Evolutionary conservation across 805 yeast genomes (phyloP).

Genomic region (Ogataea paraovalis): DNA sequence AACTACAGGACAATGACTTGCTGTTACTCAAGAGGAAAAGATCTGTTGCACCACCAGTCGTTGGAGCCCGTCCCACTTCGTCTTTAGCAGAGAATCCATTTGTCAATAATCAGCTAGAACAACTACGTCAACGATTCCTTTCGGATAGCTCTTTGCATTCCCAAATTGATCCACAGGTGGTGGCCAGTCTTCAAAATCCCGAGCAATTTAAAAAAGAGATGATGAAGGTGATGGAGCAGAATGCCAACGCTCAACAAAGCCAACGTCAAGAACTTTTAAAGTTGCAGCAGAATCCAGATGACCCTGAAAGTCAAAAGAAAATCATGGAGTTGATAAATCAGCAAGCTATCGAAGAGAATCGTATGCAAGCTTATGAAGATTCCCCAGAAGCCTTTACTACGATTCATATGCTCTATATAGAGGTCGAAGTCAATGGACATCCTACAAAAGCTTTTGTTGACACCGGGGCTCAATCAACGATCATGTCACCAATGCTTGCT

Average conservation of each 20-base stretch:
- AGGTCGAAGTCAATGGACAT: slow-evolving; percentile 71
- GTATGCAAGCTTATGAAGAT: slow-evolving; percentile 74
- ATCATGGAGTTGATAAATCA: slow-evolving; percentile 66
- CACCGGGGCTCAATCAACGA: slow-evolving; percentile 91
- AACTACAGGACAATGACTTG: slow-evolving; percentile 56
- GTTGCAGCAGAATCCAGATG: slow-evolving; percentile 62
- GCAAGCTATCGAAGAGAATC: slow-evolving; percentile 74
- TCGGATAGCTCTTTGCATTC: slow-evolving; percentile 33
- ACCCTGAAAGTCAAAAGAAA: slow-evolving; percentile 61
- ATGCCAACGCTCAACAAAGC: slow-evolving; percentile 8
- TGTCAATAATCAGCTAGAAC: slow-evolving; percentile 39
- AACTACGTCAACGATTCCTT: slow-evolving; percentile 45
- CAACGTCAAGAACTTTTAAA: slow-evolving; percentile 40
- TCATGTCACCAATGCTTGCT: slow-evolving; percentile 75
- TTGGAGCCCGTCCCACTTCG: slow-evolving; percentile 10
- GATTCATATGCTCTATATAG: slow-evolving; percentile 83
- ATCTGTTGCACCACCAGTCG: slow-evolving; percentile 26
- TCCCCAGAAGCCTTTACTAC: slow-evolving; percentile 84
- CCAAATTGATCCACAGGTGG: slow-evolving; percentile 26
- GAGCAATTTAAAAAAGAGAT: slow-evolving; percentile 30
- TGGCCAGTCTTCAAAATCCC: slow-evolving; percentile 17
- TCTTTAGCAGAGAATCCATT: slow-evolving; percentile 8
- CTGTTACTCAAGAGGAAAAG: slow-evolving; percentile 35
- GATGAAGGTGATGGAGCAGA: slow-evolving; percentile 31
- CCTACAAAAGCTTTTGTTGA: slow-evolving; percentile 92